Percentiles rank a stretch among this genome's conserved stretches.
Evolutionary conservation across 2,329 filamentous ascomycete species (phyloP).

Genomic region (Neoarthrinium moseri): DNA sequence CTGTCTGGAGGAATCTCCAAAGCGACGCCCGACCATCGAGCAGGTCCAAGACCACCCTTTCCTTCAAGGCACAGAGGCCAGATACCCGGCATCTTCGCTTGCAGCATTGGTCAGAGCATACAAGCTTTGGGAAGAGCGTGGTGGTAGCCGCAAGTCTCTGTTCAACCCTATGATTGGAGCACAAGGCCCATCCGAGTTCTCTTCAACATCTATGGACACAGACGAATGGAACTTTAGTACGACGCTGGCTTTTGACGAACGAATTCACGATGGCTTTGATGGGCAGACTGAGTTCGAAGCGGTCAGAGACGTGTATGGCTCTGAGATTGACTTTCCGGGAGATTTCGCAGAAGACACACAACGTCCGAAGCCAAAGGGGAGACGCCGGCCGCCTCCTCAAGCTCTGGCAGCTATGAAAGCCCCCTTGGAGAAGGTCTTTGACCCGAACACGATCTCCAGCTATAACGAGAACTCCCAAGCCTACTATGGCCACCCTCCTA

Average conservation of each 20-base stretch:
- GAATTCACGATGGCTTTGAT: constrained; percentile 51
- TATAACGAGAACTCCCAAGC: constrained; percentile 63
- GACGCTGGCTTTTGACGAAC: constrained; percentile 62
- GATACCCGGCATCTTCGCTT: constrained; percentile 64
- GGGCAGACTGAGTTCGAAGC: constrained; percentile 44
- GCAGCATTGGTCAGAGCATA: constrained; percentile 68
- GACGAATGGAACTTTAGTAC: constrained; percentile 70
- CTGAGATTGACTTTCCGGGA: constrained; percentile 51
- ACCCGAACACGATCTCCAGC: constrained; percentile 63
- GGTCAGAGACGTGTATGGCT: constrained; percentile 61
- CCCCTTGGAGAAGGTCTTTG: constrained; percentile 64
- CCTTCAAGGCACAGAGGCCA: constrained; percentile 59
- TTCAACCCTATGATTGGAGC: constrained; percentile 58
- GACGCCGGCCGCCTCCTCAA: constrained; percentile 57
- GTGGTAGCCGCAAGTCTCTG: constrained; percentile 66
- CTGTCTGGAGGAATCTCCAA: constrained; percentile 68
- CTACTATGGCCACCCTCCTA: constrained; percentile 54
- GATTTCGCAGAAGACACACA: constrained; percentile 48
- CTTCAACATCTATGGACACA: constrained; percentile 45
- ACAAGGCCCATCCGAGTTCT: constrained; percentile 45
- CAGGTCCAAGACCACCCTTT: constrained; percentile 69
- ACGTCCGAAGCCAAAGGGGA: constrained; percentile 50
- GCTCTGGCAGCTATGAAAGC: constrained; percentile 56
- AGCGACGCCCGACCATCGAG: constrained; percentile 67
- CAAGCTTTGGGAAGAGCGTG: constrained; percentile 72